Evolutionary conservation across 495 filamentous ascomycete genomes (phyloP).

Genomic region (Talaromyces proteolyticus): DNA sequence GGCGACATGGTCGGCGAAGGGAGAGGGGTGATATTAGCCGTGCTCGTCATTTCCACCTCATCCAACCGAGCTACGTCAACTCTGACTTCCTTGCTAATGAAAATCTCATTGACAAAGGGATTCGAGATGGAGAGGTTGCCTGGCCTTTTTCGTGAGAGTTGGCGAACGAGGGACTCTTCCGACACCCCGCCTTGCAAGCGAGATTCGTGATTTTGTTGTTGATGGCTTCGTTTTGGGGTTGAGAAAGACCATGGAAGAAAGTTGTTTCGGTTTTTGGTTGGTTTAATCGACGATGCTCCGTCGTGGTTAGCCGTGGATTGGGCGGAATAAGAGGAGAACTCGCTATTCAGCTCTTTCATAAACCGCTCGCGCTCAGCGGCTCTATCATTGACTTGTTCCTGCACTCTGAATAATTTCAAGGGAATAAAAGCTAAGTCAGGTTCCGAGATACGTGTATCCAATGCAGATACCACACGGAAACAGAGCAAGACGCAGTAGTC

Average conservation of each 20-base stretch:
- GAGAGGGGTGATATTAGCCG: too few relatives aligned
- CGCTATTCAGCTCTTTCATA: slow-evolving; percentile 38
- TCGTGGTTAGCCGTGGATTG: slow-evolving; percentile 9
- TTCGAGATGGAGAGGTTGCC: slow-evolving; percentile 7
- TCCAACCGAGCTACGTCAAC: slow-evolving; percentile 40
- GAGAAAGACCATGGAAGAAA: too few relatives aligned
- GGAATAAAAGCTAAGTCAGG: slow-evolving; percentile 41
- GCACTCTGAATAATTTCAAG: slow-evolving; percentile 49
- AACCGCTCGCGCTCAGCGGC: slow-evolving; percentile 46
- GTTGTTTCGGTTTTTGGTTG: too few relatives aligned
- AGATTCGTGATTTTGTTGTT: background rate
- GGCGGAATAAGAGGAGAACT: slow-evolving; percentile 28
- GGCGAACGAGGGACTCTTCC: slow-evolving; percentile 21
- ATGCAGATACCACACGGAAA: slow-evolving; percentile 51
- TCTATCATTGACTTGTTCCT: slow-evolving; percentile 48
- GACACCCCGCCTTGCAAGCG: slow-evolving; percentile 9
- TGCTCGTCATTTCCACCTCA: slow-evolving; percentile 15
- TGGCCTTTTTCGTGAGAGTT: slow-evolving; percentile 8
- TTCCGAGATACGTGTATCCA: slow-evolving; percentile 35
- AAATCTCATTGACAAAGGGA: slow-evolving; percentile 39
- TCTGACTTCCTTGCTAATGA: slow-evolving; percentile 47
- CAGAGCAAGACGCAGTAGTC: slow-evolving; percentile 37
- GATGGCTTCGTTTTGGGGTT: background rate
- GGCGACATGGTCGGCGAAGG: too few relatives aligned
- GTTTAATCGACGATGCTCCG: too few relatives aligned